phyloP scores from a whole-genome alignment of 164 flowering plant species.

The Brasenia schreberi region DNA sequence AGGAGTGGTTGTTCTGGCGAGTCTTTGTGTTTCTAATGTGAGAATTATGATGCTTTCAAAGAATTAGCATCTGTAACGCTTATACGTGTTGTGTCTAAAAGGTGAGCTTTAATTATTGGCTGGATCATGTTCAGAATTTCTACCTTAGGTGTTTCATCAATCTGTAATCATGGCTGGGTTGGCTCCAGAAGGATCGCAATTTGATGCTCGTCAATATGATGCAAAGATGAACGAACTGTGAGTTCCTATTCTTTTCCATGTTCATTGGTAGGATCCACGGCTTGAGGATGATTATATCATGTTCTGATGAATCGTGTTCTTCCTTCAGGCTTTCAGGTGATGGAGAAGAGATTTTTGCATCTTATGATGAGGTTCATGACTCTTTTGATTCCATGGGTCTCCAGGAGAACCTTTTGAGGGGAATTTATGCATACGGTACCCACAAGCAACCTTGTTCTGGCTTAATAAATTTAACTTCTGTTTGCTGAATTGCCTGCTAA shows the following conservation, averaged over 20 bases:
- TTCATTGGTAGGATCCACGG: not conserved
- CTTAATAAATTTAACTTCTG: too few relatives aligned
- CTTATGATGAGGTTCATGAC: slow-evolving; percentile 19
- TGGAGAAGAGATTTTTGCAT: slow-evolving; percentile 48
- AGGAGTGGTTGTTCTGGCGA: too few relatives aligned
- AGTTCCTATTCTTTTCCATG: not conserved
- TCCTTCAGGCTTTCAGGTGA: slow-evolving; percentile 23
- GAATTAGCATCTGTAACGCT: too few relatives aligned
- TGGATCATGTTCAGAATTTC: too few relatives aligned
- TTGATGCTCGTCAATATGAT: slow-evolving; percentile 46
- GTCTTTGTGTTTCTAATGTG: too few relatives aligned
- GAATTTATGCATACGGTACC: slow-evolving; percentile 66
- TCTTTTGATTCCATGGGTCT: too few relatives aligned
- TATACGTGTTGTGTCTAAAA: too few relatives aligned
- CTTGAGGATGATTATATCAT: slow-evolving; percentile 1
- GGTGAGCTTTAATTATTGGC: too few relatives aligned
- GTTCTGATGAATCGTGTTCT: too few relatives aligned
- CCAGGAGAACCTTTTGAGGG: slow-evolving; percentile 15
- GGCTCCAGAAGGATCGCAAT: slow-evolving; percentile 17
- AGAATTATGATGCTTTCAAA: too few relatives aligned
- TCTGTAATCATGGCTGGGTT: slow-evolving; percentile 6
- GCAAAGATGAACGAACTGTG: slow-evolving; percentile 8
- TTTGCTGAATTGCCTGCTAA: too few relatives aligned
- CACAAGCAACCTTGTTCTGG: not conserved
- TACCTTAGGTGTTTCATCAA: too few relatives aligned